Evolutionary conservation across 2,329 filamentous ascomycete species (phyloP).

Genomic region (Fusarium sacchari): DNA sequence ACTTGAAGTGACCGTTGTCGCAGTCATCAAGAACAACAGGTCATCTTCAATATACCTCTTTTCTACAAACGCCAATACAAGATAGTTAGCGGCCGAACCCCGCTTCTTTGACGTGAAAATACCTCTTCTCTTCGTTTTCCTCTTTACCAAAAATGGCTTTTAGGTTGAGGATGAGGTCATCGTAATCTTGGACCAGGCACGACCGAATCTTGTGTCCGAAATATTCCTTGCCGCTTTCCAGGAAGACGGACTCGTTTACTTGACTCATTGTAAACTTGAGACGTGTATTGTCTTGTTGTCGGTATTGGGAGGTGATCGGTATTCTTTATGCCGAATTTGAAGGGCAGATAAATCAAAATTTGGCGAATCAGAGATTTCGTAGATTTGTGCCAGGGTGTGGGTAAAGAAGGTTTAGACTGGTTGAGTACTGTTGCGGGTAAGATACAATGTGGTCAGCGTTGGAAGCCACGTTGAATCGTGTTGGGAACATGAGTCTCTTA

Average conservation of each 20-base stretch:
- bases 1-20: neutral
- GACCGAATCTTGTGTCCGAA: neutral
- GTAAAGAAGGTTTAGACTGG: neutral
- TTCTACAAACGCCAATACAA: neutral
- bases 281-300: neutral
- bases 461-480: rapidly evolving
- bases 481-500: neutral
- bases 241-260: neutral
- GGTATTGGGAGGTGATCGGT: rapidly evolving
- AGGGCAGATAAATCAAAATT: rapidly evolving
- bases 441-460: neutral
- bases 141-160: neutral
- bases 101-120: neutral
- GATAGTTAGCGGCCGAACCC: rapidly evolving
- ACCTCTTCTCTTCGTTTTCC: neutral
- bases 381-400: rapidly evolving
- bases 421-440: neutral
- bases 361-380: neutral
- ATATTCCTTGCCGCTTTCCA: no score
- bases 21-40: neutral
- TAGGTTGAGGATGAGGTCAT: neutral
- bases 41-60: neutral
- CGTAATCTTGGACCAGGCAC: neutral
- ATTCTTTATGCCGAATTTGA: neutral
- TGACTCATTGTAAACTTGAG: no score